phyloP scores from a whole-genome alignment of 202 grass and related monocot genomes.

The Eragrostis tef region DNA sequence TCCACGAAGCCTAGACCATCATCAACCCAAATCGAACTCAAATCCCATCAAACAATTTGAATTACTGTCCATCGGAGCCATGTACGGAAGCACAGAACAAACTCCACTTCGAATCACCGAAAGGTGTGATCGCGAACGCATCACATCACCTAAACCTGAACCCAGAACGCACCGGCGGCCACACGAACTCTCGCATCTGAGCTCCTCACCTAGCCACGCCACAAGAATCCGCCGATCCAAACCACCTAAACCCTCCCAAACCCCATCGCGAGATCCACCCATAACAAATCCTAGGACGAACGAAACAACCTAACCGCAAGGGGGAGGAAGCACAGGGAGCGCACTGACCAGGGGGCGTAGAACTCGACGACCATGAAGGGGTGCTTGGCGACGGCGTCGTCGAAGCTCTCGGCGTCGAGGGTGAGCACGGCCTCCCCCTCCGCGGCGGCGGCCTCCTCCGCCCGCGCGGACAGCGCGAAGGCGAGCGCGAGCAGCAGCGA shows the following conservation, averaged over 20 bases:
- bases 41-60: neutral
- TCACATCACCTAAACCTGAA: neutral
- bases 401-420: constrained; percentile 70
- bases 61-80: neutral
- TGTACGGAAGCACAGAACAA: neutral
- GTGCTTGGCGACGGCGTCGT: constrained; percentile 73
- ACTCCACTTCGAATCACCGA: neutral
- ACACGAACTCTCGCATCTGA: constrained; percentile 31
- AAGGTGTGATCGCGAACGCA: neutral
- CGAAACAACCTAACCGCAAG: neutral
- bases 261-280: constrained; percentile 25
- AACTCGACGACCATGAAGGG: constrained; percentile 95
- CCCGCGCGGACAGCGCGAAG: constrained; percentile 34
- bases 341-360: constrained; percentile 92
- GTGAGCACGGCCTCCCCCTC: constrained; percentile 75
- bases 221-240: constrained; percentile 11
- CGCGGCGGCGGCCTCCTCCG: constrained; percentile 35
- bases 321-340: neutral
- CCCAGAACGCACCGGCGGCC: neutral
- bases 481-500: constrained; percentile 58
- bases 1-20: constrained; percentile 1
- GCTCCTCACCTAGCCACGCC: neutral
- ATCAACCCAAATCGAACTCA: neutral
- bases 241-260: neutral
- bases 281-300: neutral